These are phyloP conservation scores for Suillus tomentosus DNA, from an alignment of 768 basidiomycete species.

Conservation along the genomic window DNA sequence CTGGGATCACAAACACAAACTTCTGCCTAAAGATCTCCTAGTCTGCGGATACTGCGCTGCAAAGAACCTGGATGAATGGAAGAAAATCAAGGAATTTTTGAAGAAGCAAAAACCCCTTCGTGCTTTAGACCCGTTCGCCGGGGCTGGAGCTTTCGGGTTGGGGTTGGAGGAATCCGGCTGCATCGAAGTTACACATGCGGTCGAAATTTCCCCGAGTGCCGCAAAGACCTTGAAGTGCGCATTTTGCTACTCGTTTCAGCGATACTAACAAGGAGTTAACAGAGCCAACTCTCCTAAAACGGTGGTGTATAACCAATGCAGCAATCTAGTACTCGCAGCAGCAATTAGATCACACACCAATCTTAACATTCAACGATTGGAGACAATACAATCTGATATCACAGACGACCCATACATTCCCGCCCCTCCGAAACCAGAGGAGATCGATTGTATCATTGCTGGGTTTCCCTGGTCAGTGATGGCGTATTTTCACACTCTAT, in stretches of 20 bases:
- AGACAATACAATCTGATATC: constrained; percentile 30
- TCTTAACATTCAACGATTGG: constrained; percentile 38
- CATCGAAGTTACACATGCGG: constrained; percentile 59
- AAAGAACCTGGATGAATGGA: constrained; percentile 33
- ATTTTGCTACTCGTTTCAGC: neutral
- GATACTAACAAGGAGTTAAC: constrained; percentile 10
- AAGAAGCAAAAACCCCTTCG: constrained; percentile 28
- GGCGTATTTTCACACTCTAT: neutral
- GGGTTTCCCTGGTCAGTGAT: constrained; percentile 74
- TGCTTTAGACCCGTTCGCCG: constrained; percentile 45
- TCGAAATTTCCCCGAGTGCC: constrained; percentile 79
- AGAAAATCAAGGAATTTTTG: constrained; percentile 36
- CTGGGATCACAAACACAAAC: constrained; percentile 38
- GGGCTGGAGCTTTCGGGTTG: constrained; percentile 60
- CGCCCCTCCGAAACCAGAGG: constrained; percentile 47
- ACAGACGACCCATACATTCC: constrained; percentile 26
- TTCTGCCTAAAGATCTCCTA: constrained; percentile 39
- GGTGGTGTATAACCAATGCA: constrained; percentile 69
- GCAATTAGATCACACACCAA: constrained; percentile 54
- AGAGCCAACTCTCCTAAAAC: constrained; percentile 49
- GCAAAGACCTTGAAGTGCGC: constrained; percentile 63
- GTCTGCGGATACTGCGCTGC: constrained; percentile 49
- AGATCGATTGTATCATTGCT: constrained; percentile 62
- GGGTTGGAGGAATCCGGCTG: constrained; percentile 59
- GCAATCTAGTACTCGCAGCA: constrained; percentile 61